A percentile compares a stretch with the other conserved stretches of the same genome.
Conservation (phyloP, 2,329 filamentous ascomycete species). For the Sarocladium oryzae region DNA sequence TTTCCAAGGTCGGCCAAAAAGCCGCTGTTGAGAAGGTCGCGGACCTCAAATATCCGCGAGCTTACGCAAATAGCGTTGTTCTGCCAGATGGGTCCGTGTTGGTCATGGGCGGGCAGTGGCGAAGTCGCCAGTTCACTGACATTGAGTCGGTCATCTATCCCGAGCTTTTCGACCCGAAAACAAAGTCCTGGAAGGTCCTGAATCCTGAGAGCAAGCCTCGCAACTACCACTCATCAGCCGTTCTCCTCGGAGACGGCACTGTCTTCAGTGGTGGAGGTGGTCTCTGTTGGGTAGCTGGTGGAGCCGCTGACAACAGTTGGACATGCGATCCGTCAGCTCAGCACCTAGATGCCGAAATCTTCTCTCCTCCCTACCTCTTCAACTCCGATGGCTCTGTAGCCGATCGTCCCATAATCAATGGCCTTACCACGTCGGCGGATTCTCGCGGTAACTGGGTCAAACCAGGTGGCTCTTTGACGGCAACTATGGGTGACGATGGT, state of each 20-base stretch:
- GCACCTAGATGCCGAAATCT: constrained; percentile 25
- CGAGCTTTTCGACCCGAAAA: constrained; percentile 39
- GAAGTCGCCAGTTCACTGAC: constrained; percentile 38
- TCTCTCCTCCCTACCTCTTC: constrained; percentile 49
- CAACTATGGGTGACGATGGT: background rate
- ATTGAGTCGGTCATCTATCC: constrained; percentile 31
- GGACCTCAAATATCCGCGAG: constrained; percentile 30
- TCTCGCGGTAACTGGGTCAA: background rate
- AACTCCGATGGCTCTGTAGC: constrained; percentile 32
- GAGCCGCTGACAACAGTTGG: background rate
- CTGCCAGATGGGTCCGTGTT: constrained; percentile 42
- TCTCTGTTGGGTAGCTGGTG: constrained; percentile 32
- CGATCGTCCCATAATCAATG: constrained; percentile 7
- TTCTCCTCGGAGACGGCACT: constrained; percentile 43
- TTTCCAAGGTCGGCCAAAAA: constrained; percentile 19
- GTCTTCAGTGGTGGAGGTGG: constrained; percentile 47
- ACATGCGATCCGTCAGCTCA: background rate
- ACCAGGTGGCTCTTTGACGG: background rate
- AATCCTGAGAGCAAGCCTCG: constrained; percentile 32
- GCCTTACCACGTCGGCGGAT: background rate
- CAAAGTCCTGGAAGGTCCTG: constrained; percentile 31
- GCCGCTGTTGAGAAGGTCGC: constrained; percentile 14
- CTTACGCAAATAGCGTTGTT: constrained; percentile 38
- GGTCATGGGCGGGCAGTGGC: constrained; percentile 39
- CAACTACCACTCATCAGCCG: constrained; percentile 42